Percentiles rank a stretch among this genome's conserved stretches.
Conservation (phyloP, 108 stramenopile genomes). For the Poteriospumella lacustris region DNA sequence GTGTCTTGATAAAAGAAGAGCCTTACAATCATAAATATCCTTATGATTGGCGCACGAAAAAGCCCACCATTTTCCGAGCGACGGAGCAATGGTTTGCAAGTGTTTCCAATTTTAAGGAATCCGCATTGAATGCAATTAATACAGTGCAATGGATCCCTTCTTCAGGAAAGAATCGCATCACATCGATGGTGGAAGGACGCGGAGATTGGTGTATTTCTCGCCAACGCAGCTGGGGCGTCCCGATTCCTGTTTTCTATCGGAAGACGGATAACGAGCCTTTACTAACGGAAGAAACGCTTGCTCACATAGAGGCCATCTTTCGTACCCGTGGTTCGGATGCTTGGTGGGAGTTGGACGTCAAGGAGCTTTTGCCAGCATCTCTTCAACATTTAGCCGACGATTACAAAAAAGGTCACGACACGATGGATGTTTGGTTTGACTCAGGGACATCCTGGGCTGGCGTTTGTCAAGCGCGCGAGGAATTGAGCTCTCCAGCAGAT, state of each 20-base stretch:
- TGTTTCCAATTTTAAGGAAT: conserved; percentile 81
- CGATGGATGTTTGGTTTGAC: conserved; percentile 99
- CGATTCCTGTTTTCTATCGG: conserved; percentile 87
- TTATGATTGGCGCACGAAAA: conserved; percentile 98
- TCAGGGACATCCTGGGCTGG: conserved; percentile 93
- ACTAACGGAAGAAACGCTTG: conserved; percentile 73
- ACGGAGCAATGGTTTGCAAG: conserved; percentile 99
- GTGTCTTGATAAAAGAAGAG: conserved; percentile 72
- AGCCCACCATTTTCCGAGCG: conserved; percentile 94
- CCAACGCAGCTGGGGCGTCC: conserved; percentile 96
- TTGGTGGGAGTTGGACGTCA: conserved; percentile 86
- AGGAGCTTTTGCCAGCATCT: conserved; percentile 77
- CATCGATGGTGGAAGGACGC: conserved; percentile 68
- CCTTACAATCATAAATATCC: conserved; percentile 96
- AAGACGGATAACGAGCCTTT: conserved; percentile 42
- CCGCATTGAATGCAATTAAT: conserved; percentile 76
- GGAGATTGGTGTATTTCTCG: conserved; percentile 98
- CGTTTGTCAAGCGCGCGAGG: conserved; percentile 70
- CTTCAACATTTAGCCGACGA: conserved; percentile 75
- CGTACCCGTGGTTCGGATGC: conserved; percentile 86
- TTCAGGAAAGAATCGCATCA: conserved; percentile 72
- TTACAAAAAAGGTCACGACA: conserved; percentile 91
- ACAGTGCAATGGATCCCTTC: conserved; percentile 87
- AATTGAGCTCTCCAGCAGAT: conserved; percentile 46
- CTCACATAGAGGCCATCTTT: conserved; percentile 72